Base-by-base conservation (phyloP, 169 alveolate genomes). In the Ichthyophthirius multifiliis region DNA sequence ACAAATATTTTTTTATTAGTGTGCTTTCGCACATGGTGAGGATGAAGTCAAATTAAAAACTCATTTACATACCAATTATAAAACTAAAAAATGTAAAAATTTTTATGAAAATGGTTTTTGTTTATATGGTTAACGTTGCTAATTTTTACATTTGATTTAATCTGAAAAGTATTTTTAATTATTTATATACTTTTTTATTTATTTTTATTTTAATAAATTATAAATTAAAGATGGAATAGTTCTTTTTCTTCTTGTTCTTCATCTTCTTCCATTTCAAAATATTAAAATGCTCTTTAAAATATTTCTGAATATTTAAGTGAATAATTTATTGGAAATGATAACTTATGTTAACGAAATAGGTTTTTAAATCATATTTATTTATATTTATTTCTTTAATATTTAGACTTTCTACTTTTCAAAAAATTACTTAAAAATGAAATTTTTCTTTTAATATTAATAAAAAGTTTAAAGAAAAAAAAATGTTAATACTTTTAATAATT, bases 1-100 rank as follows among this genome's bases (percentile, higher is more conserved):
- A 3, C 6, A 4, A 37, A 16, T 23, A 13, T 30, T 31, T 43
- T 43, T 74, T 9, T 41, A 63, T 37, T 76, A 79, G 80, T 82
- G 92, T 77, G 96, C 92, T 44, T 91, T 78, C 65, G 97, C 97
- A 12, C 97, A 93, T 78, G 97, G 97, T 10, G 43, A 73, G 4
- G 76, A 89, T 46, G 94, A 93, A 79, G 73, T 93, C 1, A 75
- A 85, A 55, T 65, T 83, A 45, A 93, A 93, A 83, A 64, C 76
- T 35, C 92, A 89, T 30, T 75, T 93, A 45, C 92, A 93, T 34
- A 41, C 43, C 41, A 90, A 93, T 65, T 93, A 89, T 71, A 89
- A 91, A 85, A 93, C 97, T 27, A 93, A 90, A 75, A 74, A 85
- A 12, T 93, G 97, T 65, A 88, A 87, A 65, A 85, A 93, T 74